Base-by-base conservation (phyloP, 2,329 filamentous ascomycete species). In the Westerdykella aurantiaca region DNA sequence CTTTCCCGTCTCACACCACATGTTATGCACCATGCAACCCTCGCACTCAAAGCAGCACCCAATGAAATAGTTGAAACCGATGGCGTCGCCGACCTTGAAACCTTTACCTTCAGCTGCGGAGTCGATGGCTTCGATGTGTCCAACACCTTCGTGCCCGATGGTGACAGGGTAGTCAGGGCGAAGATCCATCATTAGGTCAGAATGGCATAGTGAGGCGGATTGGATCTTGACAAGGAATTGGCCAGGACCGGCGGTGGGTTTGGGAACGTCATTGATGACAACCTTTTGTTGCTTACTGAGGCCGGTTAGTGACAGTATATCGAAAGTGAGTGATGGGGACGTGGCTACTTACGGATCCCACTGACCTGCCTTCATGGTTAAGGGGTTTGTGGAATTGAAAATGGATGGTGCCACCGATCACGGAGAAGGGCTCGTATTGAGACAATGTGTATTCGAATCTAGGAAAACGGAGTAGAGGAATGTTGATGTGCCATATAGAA, bases 121-220 rank as follows among this genome's bases (percentile, higher is more conserved):
- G 16, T 61, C 60, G 5, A 74, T 60, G 6, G 60, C 55, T 12
- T 68, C 66, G 38, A 74, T 67, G 43, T 69, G 55, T 1, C 72
- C 72, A 17, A 72, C 69, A 13, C 71, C 73, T 57, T 75, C 73
- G 48, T 75, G 73, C 4, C 72, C 72, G 5, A 73, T 51, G 2
- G 67, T 69, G 1, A 67, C 54, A 1, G 53, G 44, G 35, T 55
- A 49, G 22, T 61, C 52, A n/a, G 58, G 56, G 5, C 60, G 55
- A 43, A 58, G 50, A 7, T 50, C 44, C 39, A 47, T 57, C 6
- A 59, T 49, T 1, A 63, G 48, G 38, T 63, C 60, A 1, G 58
- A 61, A 41, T 63, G 60, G 38, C 60, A 63, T 51, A 63, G 35
- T 29, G 59, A 63, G 11, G 60, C 60, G 3, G 55, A 57, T 38